A percentile compares a stretch with the other conserved stretches of the same genome.
These are phyloP conservation scores for Phytophthora boehmeriae DNA, from an alignment of 352 stramenopile species.

Conservation along the genomic window DNA sequence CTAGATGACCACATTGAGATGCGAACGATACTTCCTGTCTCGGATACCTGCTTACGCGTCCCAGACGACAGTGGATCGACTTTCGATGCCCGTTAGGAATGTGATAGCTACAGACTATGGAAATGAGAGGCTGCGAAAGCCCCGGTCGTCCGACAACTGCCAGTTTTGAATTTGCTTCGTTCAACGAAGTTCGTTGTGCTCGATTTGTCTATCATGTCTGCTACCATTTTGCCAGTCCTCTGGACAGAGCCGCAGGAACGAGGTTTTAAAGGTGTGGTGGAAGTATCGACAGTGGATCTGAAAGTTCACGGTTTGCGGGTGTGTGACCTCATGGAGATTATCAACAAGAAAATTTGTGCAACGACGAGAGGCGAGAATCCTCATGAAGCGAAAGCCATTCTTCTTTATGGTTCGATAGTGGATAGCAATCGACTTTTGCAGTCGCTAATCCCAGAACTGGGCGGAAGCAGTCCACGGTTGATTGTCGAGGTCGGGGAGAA, in stretches of 20 bases:
- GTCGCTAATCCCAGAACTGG: conserved; percentile 13
- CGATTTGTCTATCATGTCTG: no score
- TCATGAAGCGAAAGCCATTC: conserved; percentile 10
- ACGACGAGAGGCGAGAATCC: not conserved
- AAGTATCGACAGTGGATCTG: not conserved
- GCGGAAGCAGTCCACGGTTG: conserved; percentile 6
- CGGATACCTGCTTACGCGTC: no score
- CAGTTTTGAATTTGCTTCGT: no score
- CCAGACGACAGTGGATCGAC: no score
- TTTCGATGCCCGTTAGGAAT: no score
- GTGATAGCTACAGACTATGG: no score
- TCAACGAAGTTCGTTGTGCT: no score
- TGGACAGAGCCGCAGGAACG: conserved; percentile 4
- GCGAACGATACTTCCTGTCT: no score
- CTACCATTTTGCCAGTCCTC: not conserved
- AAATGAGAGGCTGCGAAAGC: no score
- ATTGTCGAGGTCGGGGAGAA: conserved; percentile 2
- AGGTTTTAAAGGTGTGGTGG: not conserved
- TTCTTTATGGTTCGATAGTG: conserved; percentile 8
- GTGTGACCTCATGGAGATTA: conserved; percentile 1
- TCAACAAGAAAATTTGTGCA: conserved; percentile 7
- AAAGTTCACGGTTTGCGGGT: not conserved
- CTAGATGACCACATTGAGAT: no score
- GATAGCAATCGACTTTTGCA: not conserved
- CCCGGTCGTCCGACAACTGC: no score